Conservation (phyloP, 345 rosid species). For the Eucalyptus regnans region DNA sequence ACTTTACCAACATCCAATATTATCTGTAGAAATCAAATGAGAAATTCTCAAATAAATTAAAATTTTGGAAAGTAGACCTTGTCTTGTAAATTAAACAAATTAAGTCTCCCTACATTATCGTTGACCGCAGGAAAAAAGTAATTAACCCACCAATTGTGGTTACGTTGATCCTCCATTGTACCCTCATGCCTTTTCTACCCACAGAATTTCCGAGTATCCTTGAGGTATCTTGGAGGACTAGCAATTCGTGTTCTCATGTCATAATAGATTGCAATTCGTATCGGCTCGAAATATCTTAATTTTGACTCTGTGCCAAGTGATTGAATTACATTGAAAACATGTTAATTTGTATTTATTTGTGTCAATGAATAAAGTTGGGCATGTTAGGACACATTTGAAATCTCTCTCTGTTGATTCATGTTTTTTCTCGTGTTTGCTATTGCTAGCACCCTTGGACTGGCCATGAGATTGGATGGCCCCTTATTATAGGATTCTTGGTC, state of each 20-base stretch:
- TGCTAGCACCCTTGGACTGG: background rate
- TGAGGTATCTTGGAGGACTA: background rate
- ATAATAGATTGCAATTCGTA: too few species aligned
- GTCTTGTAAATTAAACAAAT: background rate
- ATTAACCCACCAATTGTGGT: background rate
- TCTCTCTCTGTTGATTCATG: background rate
- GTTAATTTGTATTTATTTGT: too few species aligned
- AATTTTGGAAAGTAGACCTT: background rate
- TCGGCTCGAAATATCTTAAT: too few species aligned
- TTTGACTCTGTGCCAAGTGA: background rate
- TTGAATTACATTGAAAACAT: background rate
- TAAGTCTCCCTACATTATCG: background rate
- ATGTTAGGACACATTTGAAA: too few species aligned
- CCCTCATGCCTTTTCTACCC: background rate
- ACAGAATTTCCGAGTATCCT: too few species aligned
- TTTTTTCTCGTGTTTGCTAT: background rate
- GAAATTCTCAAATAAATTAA: background rate
- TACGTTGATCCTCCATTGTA: background rate
- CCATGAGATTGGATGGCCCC: background rate
- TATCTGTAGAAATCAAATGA: background rate
- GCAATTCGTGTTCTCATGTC: background rate
- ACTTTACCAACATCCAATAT: too few species aligned
- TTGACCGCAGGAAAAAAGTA: background rate
- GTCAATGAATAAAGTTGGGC: background rate
- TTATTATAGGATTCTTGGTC: too few species aligned